These are phyloP conservation scores for Musa troglodytarum DNA, from an alignment of 176 grass and related monocot species.

Conservation along the genomic window DNA sequence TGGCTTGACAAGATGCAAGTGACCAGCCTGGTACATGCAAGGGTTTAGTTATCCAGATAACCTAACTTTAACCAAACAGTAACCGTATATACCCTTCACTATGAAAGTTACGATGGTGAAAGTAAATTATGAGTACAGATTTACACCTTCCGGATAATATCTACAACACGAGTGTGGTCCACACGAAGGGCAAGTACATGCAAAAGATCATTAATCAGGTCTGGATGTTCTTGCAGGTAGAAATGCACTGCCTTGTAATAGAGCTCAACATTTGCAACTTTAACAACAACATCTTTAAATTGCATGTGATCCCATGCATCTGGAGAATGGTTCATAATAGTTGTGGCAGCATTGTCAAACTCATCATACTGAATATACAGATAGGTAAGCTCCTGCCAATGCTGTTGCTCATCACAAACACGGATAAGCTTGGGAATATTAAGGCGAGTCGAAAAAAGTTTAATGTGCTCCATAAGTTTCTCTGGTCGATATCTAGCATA, in stretches of 20 bases:
- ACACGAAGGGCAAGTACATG: conserved; percentile 87
- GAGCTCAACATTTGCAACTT: conserved; percentile 93
- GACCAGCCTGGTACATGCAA: conserved; percentile 53
- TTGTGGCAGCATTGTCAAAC: conserved; percentile 92
- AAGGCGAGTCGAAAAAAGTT: conserved; percentile 85
- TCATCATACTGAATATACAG: conserved; percentile 96
- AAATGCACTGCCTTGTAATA: conserved; percentile 98
- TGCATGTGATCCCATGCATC: conserved; percentile 99
- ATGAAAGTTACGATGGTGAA: no score
- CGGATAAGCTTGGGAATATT: conserved; percentile 95
- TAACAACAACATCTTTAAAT: conserved; percentile 88
- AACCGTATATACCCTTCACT: no score
- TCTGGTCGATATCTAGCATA: conserved; percentile 92
- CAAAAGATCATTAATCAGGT: conserved; percentile 92
- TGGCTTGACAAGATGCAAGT: conserved; percentile 88
- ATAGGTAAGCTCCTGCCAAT: conserved; percentile 93
- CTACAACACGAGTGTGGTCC: conserved; percentile 87
- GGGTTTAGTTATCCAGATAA: neutral
- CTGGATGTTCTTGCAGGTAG: conserved; percentile 95
- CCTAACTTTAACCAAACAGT: neutral
- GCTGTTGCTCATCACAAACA: conserved; percentile 91
- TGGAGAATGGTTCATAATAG: conserved; percentile 97
- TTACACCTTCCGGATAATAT: conserved; percentile 91
- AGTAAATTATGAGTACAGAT: neutral
- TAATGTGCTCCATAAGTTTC: conserved; percentile 99